Percentiles rank a stretch among this genome's conserved stretches.
These are phyloP conservation scores for Globisporangium carolinianum DNA, from an alignment of 352 stramenopile species.

Conservation along the genomic window DNA sequence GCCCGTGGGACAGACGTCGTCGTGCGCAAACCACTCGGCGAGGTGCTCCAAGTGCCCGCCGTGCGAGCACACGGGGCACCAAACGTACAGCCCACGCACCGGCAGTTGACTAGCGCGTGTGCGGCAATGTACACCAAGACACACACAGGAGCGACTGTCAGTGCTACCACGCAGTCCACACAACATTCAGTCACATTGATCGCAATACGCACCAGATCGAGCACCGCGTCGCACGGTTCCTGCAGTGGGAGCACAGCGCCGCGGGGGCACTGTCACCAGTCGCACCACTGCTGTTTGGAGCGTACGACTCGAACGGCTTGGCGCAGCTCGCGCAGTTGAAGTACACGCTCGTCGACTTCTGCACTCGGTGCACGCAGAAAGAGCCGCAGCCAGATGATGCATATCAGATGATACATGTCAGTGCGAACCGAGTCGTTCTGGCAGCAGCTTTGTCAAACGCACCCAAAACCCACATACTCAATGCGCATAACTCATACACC, in stretches of 20 bases:
- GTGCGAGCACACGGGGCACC: conserved; percentile 89
- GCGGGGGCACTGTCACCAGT: conserved; percentile 21
- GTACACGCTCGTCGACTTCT: conserved; percentile 87
- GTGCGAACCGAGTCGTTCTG: too few relatives aligned
- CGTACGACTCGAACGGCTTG: conserved; percentile 55
- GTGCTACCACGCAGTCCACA: background rate
- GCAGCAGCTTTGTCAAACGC: too few relatives aligned
- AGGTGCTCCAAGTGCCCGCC: conserved; percentile 84
- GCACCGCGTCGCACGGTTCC: conserved; percentile 67
- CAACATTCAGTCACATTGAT: background rate
- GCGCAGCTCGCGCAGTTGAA: conserved; percentile 78
- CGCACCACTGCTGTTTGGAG: conserved; percentile 12
- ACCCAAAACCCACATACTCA: too few relatives aligned
- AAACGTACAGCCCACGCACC: conserved; percentile 86
- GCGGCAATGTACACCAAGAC: background rate
- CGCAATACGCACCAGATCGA: conserved; percentile 68
- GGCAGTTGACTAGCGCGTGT: conserved; percentile 52
- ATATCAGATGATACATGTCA: too few relatives aligned
- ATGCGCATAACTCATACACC: too few relatives aligned
- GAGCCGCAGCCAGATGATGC: conserved; percentile 3
- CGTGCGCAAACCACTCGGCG: conserved; percentile 68
- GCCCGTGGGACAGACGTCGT: conserved; percentile 66
- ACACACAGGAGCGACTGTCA: background rate
- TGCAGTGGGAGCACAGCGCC: conserved; percentile 61
- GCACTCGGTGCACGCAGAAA: background rate